Base-by-base conservation (phyloP, 2,329 filamentous ascomycete genomes). In the Graphilbum ipis-grandicollis region DNA sequence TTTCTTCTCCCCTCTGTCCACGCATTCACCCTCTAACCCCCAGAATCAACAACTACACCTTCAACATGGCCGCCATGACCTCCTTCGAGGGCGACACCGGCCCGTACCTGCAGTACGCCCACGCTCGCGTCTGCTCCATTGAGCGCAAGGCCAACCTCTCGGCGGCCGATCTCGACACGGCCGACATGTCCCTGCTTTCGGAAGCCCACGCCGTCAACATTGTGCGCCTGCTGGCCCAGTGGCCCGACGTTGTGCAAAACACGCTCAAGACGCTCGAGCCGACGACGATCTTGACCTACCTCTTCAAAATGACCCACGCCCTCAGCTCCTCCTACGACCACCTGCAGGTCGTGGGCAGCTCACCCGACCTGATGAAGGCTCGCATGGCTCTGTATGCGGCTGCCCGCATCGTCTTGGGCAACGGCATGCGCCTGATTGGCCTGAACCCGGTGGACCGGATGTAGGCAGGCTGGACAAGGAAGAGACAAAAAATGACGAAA, bases 41-140 rank as follows among this genome's bases (percentile, higher is more conserved):
- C n/a, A n/a, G n/a, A 49, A 68, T 73, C 54, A 73, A 73, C 56
- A 73, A 74, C 56, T 76, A 75, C 52, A 64, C 68, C 39, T 86
- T 88, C 58, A 77, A 86, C 59, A 75, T 85, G 65, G 74, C 83
- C 41, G 68, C 71, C 45, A 86, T 90, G 79, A 80, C 75, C 8
- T 81, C 77, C 3, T 86, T 86, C 46, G 81, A 90, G 57, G 81
- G 81, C 31, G 81, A 88, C 54, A 90, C 82, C 2, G 83, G 83
- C 8, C 80, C 81, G 12, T 86, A 86, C 54, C 68, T 92, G 31
- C 82, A 92, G 60, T 85, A 86, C 51, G 81, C 81, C 4, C 78
- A 85, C 51, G 76, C 79, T 25, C 77, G 78, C 47, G 66, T 86
- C 31, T 68, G 63, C 54, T 73, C 71, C 6, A 79, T 78, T 48